phyloP scores from a whole-genome alignment of 1,139 yeast genomes.

The Hyphopichia fennica region DNA sequence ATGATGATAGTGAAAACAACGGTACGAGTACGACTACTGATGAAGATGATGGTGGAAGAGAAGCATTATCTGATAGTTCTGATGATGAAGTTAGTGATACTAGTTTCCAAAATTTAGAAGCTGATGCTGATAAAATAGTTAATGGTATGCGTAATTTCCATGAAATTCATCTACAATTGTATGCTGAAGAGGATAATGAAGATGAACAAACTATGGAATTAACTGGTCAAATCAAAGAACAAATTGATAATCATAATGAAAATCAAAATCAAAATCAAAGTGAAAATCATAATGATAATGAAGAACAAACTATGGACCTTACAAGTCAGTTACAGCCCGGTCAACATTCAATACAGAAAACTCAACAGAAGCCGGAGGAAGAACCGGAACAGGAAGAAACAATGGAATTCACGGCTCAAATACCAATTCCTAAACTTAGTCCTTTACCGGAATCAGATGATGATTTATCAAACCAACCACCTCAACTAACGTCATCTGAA shows the following conservation, averaged over 20 bases:
- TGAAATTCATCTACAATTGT: neutral
- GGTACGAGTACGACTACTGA: slow-evolving; percentile 8
- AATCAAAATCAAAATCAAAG: neutral
- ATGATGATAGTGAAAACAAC: slow-evolving; percentile 13
- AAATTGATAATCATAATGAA: neutral
- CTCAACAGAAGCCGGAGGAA: neutral
- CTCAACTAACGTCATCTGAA: slow-evolving; percentile 1
- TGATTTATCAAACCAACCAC: neutral
- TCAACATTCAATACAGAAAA: too few species aligned
- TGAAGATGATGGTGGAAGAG: slow-evolving; percentile 11
- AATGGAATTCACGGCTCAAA: slow-evolving; percentile 6
- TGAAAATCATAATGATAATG: neutral
- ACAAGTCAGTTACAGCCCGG: slow-evolving; percentile 4
- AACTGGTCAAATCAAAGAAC: slow-evolving; percentile 5
- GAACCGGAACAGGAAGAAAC: slow-evolving; percentile 2
- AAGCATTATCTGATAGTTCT: slow-evolving; percentile 17
- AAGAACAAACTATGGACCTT: slow-evolving; percentile 11
- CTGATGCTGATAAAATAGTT: slow-evolving; percentile 11
- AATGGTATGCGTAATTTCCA: slow-evolving; percentile 1
- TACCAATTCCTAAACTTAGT: slow-evolving; percentile 2
- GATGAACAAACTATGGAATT: slow-evolving; percentile 12
- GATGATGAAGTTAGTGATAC: slow-evolving; percentile 8
- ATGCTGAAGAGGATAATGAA: neutral
- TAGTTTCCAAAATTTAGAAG: slow-evolving; percentile 12
- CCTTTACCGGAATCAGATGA: neutral